These are phyloP conservation scores for Verticillium nubilum DNA, from an alignment of 2,329 filamentous ascomycete genomes.

Conservation along the genomic window DNA sequence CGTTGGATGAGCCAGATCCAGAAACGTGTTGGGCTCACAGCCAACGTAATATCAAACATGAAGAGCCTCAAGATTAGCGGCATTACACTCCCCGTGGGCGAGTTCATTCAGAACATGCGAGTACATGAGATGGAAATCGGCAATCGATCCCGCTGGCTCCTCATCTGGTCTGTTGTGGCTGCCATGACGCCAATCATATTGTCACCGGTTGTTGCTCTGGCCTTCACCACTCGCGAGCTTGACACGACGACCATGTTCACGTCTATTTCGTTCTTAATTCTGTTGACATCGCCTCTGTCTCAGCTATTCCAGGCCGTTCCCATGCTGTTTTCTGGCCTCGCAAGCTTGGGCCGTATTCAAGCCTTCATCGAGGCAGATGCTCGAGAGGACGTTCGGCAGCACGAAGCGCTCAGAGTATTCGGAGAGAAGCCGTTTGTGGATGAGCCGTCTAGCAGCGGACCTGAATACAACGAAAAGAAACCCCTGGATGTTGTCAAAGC, in stretches of 20 bases:
- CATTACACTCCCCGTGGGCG: constrained; percentile 18
- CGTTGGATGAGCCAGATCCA: constrained; percentile 24
- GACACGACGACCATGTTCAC: constrained; percentile 22
- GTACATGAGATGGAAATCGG: constrained; percentile 17
- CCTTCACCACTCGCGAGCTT: constrained; percentile 15
- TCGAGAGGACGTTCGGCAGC: constrained; percentile 9
- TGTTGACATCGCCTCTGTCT: constrained; percentile 25
- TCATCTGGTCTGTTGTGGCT: constrained; percentile 20
- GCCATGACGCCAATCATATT: constrained; percentile 28
- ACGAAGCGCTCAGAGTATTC: background rate
- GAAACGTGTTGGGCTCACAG: constrained; percentile 18
- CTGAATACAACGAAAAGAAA: background rate
- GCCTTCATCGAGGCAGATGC: constrained; percentile 16
- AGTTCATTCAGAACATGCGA: constrained; percentile 16
- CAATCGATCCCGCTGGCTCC: constrained; percentile 16
- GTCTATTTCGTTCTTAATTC: constrained; percentile 25
- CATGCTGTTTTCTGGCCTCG: constrained; percentile 20
- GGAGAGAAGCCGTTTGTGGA: constrained; percentile 3
- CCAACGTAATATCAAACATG: constrained; percentile 18
- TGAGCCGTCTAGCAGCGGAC: background rate
- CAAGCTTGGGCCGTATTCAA: constrained; percentile 8
- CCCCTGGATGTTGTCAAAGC: background rate
- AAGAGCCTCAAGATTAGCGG: constrained; percentile 23
- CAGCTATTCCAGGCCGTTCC: constrained; percentile 27
- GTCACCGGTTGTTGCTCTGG: constrained; percentile 27